phyloP scores from a whole-genome alignment of 768 basidiomycete species.

The Boletales sp. region DNA sequence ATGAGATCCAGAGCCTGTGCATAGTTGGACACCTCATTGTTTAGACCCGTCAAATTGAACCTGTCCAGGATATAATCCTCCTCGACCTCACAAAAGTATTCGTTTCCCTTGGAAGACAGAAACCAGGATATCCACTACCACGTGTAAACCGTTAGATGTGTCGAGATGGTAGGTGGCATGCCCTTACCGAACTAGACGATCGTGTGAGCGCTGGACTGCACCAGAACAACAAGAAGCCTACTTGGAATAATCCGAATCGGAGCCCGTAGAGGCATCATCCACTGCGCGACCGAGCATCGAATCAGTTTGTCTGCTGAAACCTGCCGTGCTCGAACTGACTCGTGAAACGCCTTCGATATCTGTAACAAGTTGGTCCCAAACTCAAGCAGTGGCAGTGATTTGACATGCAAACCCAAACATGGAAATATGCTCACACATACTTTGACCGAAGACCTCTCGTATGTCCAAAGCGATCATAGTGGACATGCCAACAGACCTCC shows the following conservation, averaged over 20 bases:
- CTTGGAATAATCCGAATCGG: conserved; percentile 97
- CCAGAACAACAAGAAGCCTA: conserved; percentile 35
- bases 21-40: conserved; percentile 95
- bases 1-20: conserved; percentile 92
- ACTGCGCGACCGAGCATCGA: conserved; percentile 47
- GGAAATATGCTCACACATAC: conserved; percentile 11
- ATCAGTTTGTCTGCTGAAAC: conserved; percentile 18
- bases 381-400: too few species aligned
- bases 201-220: conserved; percentile 12
- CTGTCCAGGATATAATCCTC: conserved; percentile 98
- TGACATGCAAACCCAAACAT: not conserved
- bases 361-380: too few species aligned
- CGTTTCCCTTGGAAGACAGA: conserved; percentile 94
- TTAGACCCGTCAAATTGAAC: conserved; percentile 96
- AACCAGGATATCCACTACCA: conserved; percentile 97
- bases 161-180: conserved; percentile 10
- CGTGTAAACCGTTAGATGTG: conserved; percentile 12
- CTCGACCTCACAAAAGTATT: conserved; percentile 99
- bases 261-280: conserved; percentile 87
- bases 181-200: conserved; percentile 26
- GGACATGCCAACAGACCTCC: conserved; percentile 37
- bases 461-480: conserved; percentile 30
- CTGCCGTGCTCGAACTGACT: conserved; percentile 22
- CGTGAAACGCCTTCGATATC: conserved; percentile 5
- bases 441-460: not conserved